Evolutionary conservation across 1,284 basidiomycete species (phyloP).

Genomic region (Afroboletus lepidellus): DNA sequence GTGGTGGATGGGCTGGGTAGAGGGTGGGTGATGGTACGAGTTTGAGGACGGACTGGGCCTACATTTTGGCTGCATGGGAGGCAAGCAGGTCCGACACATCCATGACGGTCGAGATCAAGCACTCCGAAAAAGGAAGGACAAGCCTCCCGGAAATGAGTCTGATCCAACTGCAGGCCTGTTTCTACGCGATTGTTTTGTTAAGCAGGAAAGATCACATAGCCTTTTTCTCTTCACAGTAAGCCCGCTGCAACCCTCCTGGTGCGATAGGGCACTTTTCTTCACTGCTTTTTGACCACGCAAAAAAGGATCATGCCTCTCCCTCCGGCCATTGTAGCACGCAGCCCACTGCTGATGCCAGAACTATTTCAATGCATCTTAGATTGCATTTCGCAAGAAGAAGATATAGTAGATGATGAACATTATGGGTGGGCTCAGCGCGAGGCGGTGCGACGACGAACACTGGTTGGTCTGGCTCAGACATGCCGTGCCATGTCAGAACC

Average conservation of each 20-base stretch:
- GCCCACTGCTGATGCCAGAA: constrained; percentile 1
- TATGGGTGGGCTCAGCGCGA: too few relatives aligned
- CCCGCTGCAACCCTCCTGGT: too few relatives aligned
- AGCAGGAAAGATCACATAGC: too few relatives aligned
- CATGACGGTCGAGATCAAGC: constrained; percentile 43
- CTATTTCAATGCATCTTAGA: constrained; percentile 7
- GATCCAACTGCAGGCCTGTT: too few relatives aligned
- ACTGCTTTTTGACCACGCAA: too few relatives aligned
- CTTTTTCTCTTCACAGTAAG: too few relatives aligned
- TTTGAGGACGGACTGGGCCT: constrained; percentile 16
- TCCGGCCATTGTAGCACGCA: neutral
- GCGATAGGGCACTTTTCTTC: too few relatives aligned
- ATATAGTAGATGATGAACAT: neutral
- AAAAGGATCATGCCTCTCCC: too few relatives aligned
- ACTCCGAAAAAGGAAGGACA: constrained; percentile 12
- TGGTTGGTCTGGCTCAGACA: constrained; percentile 4
- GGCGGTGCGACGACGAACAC: neutral
- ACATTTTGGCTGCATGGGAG: constrained; percentile 68
- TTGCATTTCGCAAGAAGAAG: neutral
- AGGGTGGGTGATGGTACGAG: neutral
- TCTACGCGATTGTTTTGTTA: too few relatives aligned
- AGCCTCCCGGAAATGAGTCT: too few relatives aligned
- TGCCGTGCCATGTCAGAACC: constrained; percentile 1
- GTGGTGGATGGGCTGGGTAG: constrained; percentile 57
- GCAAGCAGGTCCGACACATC: constrained; percentile 79